A percentile compares a stretch with the other conserved stretches of the same genome.
Evolutionary conservation across 305 asterid genomes (phyloP).

Genomic region (Fraxinus floribunda): DNA sequence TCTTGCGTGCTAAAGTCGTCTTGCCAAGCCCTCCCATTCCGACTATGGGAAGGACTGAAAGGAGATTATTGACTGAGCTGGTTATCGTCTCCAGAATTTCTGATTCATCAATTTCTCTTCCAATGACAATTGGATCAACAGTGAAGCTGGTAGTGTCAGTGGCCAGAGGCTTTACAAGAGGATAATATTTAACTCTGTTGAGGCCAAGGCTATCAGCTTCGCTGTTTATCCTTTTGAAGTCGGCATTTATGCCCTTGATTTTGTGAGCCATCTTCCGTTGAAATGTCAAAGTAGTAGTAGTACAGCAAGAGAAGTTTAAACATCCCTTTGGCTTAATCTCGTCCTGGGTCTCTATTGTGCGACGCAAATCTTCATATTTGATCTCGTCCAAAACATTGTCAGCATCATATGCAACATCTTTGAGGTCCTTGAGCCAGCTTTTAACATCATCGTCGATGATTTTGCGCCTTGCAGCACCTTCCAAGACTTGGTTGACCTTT

Average conservation of each 20-base stretch:
- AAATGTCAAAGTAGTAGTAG: neutral
- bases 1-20: slow-evolving; percentile 17
- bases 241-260: too few relatives aligned
- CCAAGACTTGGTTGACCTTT: neutral
- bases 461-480: neutral
- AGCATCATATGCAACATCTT: neutral
- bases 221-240: too few relatives aligned
- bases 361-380: too few relatives aligned
- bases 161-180: neutral
- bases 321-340: neutral
- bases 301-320: neutral
- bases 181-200: neutral
- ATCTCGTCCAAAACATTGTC: neutral
- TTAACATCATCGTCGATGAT: neutral
- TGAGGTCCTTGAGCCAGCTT: neutral
- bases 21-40: slow-evolving; percentile 20
- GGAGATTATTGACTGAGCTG: neutral
- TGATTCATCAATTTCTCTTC: neutral
- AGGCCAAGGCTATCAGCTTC: too few relatives aligned
- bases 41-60: neutral
- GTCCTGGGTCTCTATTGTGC: neutral
- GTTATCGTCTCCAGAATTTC: neutral
- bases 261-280: too few relatives aligned
- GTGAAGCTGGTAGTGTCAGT: neutral
- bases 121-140: neutral